These are phyloP conservation scores for Fusarium redolens DNA, from an alignment of 2,329 filamentous ascomycete species.

Conservation along the genomic window DNA sequence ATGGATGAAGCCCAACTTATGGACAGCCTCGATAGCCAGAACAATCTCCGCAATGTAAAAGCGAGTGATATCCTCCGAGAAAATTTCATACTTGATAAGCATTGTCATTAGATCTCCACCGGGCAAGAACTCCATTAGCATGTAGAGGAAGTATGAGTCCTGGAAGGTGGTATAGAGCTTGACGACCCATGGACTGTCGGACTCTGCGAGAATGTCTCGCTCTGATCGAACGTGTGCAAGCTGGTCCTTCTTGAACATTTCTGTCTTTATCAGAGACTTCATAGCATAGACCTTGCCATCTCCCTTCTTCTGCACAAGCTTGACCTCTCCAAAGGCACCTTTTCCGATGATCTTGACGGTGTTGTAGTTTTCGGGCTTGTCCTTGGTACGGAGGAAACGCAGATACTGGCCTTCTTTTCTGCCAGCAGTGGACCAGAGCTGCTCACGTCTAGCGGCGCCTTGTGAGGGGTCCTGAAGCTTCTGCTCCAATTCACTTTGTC, in stretches of 20 bases:
- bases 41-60: conserved; percentile 99
- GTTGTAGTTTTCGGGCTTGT: conserved; percentile 92
- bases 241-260: conserved; percentile 99
- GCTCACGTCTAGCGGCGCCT: conserved; percentile 80
- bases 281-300: conserved; percentile 98
- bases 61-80: conserved; percentile 96
- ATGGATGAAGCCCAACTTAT: conserved; percentile 98
- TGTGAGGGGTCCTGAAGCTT: conserved; percentile 83
- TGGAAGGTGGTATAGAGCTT: conserved; percentile 99
- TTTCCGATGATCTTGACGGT: conserved; percentile 99
- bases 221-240: conserved; percentile 96
- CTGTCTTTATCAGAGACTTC: conserved; percentile 97
- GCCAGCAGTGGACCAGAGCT: conserved; percentile 85
- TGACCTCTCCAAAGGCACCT: conserved; percentile 98
- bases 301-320: conserved; percentile 94
- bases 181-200: conserved; percentile 99
- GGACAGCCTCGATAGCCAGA: conserved; percentile 97
- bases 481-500: conserved; percentile 91
- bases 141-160: conserved; percentile 94
- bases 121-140: conserved; percentile 99
- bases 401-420: conserved; percentile 93
- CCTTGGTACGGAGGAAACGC: conserved; percentile 92
- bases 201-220: conserved; percentile 96
- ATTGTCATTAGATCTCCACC: conserved; percentile 99
- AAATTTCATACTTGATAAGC: conserved; percentile 99